A percentile compares a stretch with the other conserved stretches of the same genome.
Evolutionary conservation across 2,329 filamentous ascomycete species (phyloP).

Genomic region (Nemania diffusa): DNA sequence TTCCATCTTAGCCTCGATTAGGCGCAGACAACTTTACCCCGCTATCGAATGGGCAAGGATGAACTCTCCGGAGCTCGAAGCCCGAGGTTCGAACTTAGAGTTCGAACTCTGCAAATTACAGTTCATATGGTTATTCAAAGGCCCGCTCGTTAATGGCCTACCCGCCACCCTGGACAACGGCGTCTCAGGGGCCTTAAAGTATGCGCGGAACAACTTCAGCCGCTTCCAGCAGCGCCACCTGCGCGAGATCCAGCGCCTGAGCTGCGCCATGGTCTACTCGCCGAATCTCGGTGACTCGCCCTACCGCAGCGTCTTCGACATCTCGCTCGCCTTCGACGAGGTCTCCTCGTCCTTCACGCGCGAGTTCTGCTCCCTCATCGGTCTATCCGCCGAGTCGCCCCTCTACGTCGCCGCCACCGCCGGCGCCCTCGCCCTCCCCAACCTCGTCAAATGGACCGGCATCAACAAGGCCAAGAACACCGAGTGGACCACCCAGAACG

Average conservation of each 20-base stretch:
- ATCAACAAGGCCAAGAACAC: constrained; percentile 91
- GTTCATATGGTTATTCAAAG: constrained; percentile 87
- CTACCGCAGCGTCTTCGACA: constrained; percentile 82
- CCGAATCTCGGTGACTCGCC: constrained; percentile 80
- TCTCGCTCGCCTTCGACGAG: constrained; percentile 80
- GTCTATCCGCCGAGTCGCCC: constrained; percentile 89
- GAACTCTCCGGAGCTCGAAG: constrained; percentile 77
- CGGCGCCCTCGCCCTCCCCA: constrained; percentile 89
- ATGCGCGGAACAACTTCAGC: constrained; percentile 79
- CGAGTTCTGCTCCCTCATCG: constrained; percentile 93
- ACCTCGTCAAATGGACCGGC: constrained; percentile 85
- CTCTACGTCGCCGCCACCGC: constrained; percentile 93
- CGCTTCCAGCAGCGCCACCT: constrained; percentile 80
- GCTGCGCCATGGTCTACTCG: constrained; percentile 81
- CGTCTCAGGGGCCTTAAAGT: constrained; percentile 73
- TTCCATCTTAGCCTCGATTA: constrained; percentile 81
- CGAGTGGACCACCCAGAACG: constrained; percentile 92
- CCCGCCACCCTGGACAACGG: constrained; percentile 64
- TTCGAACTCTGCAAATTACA: constrained; percentile 93
- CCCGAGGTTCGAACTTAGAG: constrained; percentile 89
- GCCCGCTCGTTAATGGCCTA: constrained; percentile 63
- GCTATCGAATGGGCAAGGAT: constrained; percentile 87
- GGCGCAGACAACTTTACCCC: constrained; percentile 77
- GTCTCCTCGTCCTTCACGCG: constrained; percentile 88
- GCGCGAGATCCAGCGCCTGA: constrained; percentile 82